Conservation (phyloP, 73 alveolate genomes). For the Paramecium caudatum region DNA sequence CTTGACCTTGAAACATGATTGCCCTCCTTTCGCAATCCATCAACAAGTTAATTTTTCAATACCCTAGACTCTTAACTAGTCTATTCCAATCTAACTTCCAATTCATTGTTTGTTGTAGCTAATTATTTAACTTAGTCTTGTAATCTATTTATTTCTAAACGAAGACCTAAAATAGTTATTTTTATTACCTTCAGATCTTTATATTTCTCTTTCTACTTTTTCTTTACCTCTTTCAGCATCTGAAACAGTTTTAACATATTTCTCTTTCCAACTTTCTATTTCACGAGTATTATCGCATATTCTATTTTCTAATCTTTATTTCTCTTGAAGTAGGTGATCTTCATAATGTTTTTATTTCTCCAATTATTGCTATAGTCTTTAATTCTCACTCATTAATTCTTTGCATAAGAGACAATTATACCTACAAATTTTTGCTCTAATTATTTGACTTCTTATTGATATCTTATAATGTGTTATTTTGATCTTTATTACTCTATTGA, state of each 20-base stretch:
- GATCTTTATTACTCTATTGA: not conserved
- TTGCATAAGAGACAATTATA: not conserved
- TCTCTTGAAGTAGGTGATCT: not conserved
- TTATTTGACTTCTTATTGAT: not conserved
- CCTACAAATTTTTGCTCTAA: not conserved
- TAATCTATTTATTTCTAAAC: not conserved
- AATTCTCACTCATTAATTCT: not conserved
- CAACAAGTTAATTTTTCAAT: not conserved
- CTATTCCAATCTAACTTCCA: not conserved
- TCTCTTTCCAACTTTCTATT: constrained; percentile 20
- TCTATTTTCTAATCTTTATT: not conserved
- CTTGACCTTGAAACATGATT: not conserved
- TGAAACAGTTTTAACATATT: not conserved
- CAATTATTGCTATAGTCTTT: not conserved
- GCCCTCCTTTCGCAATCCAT: not conserved
- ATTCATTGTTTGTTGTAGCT: not conserved
- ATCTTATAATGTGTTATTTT: not conserved
- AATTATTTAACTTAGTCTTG: not conserved
- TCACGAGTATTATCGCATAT: not conserved
- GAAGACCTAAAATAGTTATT: not conserved
- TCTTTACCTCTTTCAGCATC: not conserved
- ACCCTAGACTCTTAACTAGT: constrained; percentile 8
- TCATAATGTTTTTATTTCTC: not conserved
- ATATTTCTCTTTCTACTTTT: not conserved
- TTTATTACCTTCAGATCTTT: constrained; percentile 26